Base-by-base conservation (phyloP, 768 basidiomycete genomes). In the Trametes elegans region DNA sequence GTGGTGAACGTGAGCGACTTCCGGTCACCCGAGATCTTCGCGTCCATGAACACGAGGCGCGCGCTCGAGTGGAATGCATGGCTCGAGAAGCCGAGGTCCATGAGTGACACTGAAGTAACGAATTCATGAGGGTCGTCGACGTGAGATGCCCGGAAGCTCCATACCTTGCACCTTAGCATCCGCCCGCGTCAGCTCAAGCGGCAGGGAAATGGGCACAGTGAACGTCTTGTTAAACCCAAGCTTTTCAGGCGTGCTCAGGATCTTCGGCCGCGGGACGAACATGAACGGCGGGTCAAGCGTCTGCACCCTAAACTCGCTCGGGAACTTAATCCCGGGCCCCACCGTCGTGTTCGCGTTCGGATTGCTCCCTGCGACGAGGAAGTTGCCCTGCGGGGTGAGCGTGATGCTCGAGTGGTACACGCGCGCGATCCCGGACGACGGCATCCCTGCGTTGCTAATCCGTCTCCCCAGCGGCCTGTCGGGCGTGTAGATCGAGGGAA, bases 281-380 rank as follows among this genome's bases (percentile, higher is more conserved):
- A 90, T 84, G 66, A 95, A 98, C 29, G 89, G 88, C 0, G 96
- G 95, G 56, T 77, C 78, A 62, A 96, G 77, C 78, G 86, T 85
- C 67, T 97, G 94, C 28, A 93, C 88, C 43, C 92, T 77, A 68
- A 95, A 95, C 68, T 96, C 90, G 19, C 91, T 93, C 32, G 85
- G 83, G 68, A 88, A 94, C 66, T 75, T 74, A 35, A 81, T 63
- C 60, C 46, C 53, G 2, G 53, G 27, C 21, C 45, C 50, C 51
- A 83, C 85, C 59, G 84, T 89, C 46, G 87, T 74, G 67, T 90
- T 88, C 55, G 88, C 68, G 68, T 92, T 92, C 26, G 90, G 90
- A 64, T 90, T 92, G 59, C 88, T 89, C 26, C 90, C 90, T 21
- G 89, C 84, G 56, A 93, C 81, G 83, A 92, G 82, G 49, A 92